Percentiles rank a stretch among this genome's conserved stretches.
Conservation (phyloP, 192 early-diverging fungal genomes). For the Gaertneriomyces semiglobifer region DNA sequence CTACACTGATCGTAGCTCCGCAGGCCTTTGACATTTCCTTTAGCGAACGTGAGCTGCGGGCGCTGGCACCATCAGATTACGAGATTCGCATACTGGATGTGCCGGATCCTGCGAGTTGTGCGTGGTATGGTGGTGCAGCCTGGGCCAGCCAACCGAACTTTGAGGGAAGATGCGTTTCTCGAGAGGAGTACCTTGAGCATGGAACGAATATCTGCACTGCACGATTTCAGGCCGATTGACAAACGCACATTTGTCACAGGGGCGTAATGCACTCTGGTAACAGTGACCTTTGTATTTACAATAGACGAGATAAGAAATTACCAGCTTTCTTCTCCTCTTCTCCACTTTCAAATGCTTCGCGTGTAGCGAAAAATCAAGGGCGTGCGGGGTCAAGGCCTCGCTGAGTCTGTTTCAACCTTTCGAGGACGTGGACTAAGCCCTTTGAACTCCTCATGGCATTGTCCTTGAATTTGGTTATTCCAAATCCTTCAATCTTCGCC, state of each 20-base stretch:
- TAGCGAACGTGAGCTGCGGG: conserved; percentile 48
- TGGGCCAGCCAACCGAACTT: conserved; percentile 29
- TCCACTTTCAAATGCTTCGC: too few relatives aligned
- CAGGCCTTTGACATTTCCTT: background rate
- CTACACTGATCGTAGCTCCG: too few relatives aligned
- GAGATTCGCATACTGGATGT: conserved; percentile 46
- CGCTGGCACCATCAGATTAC: conserved; percentile 51
- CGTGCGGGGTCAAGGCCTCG: too few relatives aligned
- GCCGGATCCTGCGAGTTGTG: conserved; percentile 34
- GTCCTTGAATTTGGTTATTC: conserved; percentile 78
- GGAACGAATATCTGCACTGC: conserved; percentile 30
- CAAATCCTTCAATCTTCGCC: conserved; percentile 82
- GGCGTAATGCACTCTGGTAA: too few relatives aligned
- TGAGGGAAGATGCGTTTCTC: conserved; percentile 50
- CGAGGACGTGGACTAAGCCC: conserved; percentile 45
- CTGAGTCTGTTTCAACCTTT: conserved; percentile 23
- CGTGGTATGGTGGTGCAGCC: conserved; percentile 55
- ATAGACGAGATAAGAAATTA: too few relatives aligned
- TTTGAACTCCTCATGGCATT: conserved; percentile 61
- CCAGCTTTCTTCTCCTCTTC: too few relatives aligned
- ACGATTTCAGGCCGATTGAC: background rate
- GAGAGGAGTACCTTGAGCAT: conserved; percentile 61
- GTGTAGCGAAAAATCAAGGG: too few relatives aligned
- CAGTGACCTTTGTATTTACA: too few relatives aligned
- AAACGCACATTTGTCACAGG: too few relatives aligned